Conservation (phyloP, 176 grass and related monocot species). For the Bonia amplexicaulis region DNA sequence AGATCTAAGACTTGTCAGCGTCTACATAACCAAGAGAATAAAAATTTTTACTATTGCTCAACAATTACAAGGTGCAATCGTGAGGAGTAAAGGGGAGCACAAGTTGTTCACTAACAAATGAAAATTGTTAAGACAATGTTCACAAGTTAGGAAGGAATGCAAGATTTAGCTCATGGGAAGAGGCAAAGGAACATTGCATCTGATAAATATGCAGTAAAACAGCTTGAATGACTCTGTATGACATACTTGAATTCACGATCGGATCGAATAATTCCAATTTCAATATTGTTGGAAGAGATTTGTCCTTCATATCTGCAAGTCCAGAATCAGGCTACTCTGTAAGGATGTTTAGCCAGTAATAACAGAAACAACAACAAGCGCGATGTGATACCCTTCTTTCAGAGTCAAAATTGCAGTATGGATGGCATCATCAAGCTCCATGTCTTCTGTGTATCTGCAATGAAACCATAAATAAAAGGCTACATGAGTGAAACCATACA, state of each 20-base stretch:
- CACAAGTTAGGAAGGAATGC: background rate
- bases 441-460: conserved; percentile 87
- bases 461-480: background rate
- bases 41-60: background rate
- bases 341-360: conserved; percentile 1
- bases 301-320: conserved; percentile 85
- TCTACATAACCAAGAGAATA: background rate
- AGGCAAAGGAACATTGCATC: background rate
- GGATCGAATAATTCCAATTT: conserved; percentile 85
- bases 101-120: background rate
- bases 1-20: background rate
- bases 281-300: conserved; percentile 94
- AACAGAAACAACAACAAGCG: background rate
- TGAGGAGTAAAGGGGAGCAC: background rate
- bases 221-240: background rate
- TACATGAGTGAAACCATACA: conserved; percentile 4
- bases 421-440: conserved; percentile 99
- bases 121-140: background rate
- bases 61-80: background rate
- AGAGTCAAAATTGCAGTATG: conserved; percentile 96
- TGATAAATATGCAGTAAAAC: conserved; percentile 11
- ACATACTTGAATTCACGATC: conserved; percentile 85
- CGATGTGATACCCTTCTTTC: conserved; percentile 87
- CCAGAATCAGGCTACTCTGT: conserved; percentile 4
- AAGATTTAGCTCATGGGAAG: background rate